Base-by-base conservation (phyloP, 108 stramenopile genomes). In the Cyclostephanos invisitatus region DNA sequence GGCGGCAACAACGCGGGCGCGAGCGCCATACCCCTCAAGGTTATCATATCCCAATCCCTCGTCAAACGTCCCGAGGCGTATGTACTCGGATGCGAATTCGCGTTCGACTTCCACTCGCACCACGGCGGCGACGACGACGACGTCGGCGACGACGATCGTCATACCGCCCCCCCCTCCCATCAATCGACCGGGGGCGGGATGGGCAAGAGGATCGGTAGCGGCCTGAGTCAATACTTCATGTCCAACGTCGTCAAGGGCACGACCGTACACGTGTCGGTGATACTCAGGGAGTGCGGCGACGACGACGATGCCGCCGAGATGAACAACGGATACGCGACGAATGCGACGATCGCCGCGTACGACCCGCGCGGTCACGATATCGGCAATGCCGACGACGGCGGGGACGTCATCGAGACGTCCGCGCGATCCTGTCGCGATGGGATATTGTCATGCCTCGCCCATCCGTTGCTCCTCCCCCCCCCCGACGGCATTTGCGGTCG, bases 201-300 rank as follows among this genome's bases (percentile, higher is more conserved):
- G 57, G 60, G 70, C 7, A 72, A 62, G 27, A 62, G 42, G 44
- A 14, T 73, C 9, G 50, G 64, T 14, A 18, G 35, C 37, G 72
- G 72, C 56, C 40, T 80, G 28, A 49, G 72, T 42, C 71, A 72
- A 22, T 80, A 68, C 20, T 47, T 80, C 18, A 68, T 80, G n/a
- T 80, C 78, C 27, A 62, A 73, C 50, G 78, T 68, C 56, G 72
- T 80, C 55, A 73, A 64, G 72, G 71, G 72, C 44, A 80, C 67
- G 22, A 63, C 44, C 27, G 72, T 80, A 0, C 50, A 57, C 20
- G 78, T 80, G 28, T 22, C 62, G 17, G 54, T 80, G 0, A 64
- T 69, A 7, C 44, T 80, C 40, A 72, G 44, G 7, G 78, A 73
- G 46, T 62, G 67, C n/a, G 67, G 68, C 27, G 72, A 62, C 18